Conservation (phyloP, 2,329 filamentous ascomycete species). For the Pseudogymnoascus sp. region DNA sequence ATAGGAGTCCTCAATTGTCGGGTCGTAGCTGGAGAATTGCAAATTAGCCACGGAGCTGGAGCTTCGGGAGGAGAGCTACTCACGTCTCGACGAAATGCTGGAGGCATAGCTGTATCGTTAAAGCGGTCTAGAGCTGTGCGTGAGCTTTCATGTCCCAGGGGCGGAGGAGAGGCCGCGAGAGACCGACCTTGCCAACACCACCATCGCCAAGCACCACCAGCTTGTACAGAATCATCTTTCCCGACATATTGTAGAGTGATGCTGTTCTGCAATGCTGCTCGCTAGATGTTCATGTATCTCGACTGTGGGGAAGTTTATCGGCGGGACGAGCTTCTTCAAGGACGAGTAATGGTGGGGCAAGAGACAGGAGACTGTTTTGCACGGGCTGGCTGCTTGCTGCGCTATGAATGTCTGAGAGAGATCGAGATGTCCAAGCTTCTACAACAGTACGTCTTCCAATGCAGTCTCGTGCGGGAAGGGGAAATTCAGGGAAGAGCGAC, state of each 20-base stretch:
- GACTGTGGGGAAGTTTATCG: constrained; percentile 8
- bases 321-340: constrained; percentile 5
- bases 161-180: constrained; percentile 6
- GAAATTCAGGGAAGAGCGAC: constrained; percentile 2
- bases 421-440: not conserved
- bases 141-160: constrained; percentile 6
- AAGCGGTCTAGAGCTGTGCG: constrained; percentile 49
- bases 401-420: not conserved
- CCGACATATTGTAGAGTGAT: constrained; percentile 53
- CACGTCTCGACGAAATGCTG: constrained; percentile 95
- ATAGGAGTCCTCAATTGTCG: constrained; percentile 82
- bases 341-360: constrained; percentile 8
- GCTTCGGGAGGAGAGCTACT: constrained; percentile 3
- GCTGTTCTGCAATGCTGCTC: constrained; percentile 4
- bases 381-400: not conserved
- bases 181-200: constrained; percentile 75
- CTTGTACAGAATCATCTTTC: constrained; percentile 93
- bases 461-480: constrained; percentile 1
- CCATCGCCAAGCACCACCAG: constrained; percentile 91
- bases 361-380: constrained; percentile 5
- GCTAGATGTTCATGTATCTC: constrained; percentile 6
- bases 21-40: constrained; percentile 52
- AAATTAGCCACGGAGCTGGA: constrained; percentile 17
- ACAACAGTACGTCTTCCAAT: constrained; percentile 2
- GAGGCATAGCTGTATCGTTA: constrained; percentile 93